A percentile compares a stretch with the other conserved stretches of the same genome.
Conservation (phyloP, 176 grass and related monocot species). For the Avena sativa region DNA sequence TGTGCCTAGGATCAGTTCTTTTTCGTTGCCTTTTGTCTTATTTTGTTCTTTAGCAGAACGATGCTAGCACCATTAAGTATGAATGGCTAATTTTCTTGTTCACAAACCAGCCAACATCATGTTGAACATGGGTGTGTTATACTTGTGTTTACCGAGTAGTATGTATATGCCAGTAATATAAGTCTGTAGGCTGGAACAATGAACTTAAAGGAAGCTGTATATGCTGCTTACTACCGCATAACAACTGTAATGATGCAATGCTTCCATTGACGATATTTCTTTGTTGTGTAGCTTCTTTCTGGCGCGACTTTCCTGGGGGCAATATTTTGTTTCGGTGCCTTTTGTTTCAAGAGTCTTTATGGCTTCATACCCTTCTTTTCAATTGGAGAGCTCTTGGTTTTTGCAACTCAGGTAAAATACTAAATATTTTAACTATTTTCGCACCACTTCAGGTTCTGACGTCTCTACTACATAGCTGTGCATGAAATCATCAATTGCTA, state of each 20-base stretch:
- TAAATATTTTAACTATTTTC: conserved; percentile 17
- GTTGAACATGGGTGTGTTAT: conserved; percentile 5
- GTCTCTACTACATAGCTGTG: background rate
- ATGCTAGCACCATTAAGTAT: background rate
- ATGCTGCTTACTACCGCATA: conserved; percentile 10
- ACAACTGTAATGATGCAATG: conserved; percentile 9
- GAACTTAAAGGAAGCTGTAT: background rate
- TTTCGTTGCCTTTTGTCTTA: background rate
- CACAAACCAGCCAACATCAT: background rate
- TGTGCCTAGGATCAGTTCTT: background rate
- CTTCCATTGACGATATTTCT: conserved; percentile 23
- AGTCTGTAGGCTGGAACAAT: background rate
- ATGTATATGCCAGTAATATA: conserved; percentile 16
- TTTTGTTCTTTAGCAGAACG: conserved; percentile 11
- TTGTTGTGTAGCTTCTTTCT: conserved; percentile 79
- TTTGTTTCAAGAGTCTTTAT: conserved; percentile 99
- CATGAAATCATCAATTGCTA: conserved; percentile 15
- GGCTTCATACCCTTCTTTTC: conserved; percentile 90
- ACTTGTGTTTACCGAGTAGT: background rate
- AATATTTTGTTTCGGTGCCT: conserved; percentile 94
- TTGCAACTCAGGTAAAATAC: conserved; percentile 88
- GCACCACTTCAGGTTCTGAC: background rate
- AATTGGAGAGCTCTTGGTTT: conserved; percentile 87
- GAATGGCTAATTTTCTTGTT: background rate
- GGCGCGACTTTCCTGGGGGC: conserved; percentile 86